Conservation (phyloP, 331 rosid species). For the Arachis monticola region DNA sequence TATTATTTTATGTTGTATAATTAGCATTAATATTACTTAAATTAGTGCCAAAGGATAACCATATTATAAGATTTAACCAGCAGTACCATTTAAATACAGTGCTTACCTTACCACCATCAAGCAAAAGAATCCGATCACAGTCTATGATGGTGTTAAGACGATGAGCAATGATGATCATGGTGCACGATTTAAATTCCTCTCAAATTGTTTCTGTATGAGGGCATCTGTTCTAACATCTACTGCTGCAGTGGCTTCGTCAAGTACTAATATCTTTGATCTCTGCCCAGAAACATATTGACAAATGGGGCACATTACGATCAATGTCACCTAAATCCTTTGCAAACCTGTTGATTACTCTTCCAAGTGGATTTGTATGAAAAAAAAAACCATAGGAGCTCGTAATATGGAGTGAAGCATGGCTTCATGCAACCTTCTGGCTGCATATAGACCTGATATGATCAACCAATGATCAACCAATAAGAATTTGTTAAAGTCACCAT, state of each 20-base stretch:
- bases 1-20: background rate
- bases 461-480: conserved; percentile 56
- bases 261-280: conserved; percentile 90
- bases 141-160: conserved; percentile 91
- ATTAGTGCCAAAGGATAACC: conserved; percentile 9
- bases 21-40: conserved; percentile 8
- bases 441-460: conserved; percentile 80
- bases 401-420: conserved; percentile 84
- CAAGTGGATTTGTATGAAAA: conserved; percentile 96
- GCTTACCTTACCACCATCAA: conserved; percentile 82
- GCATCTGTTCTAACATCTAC: conserved; percentile 89
- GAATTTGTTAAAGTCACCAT: conserved; percentile 75
- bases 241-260: conserved; percentile 95
- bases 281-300: conserved; percentile 83
- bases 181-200: conserved; percentile 87
- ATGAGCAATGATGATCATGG: conserved; percentile 93
- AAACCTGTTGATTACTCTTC: conserved; percentile 88
- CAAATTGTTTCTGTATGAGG: conserved; percentile 74
- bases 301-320: conserved; percentile 83
- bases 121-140: conserved; percentile 79
- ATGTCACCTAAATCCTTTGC: conserved; percentile 98
- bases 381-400: conserved; percentile 87
- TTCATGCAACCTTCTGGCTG: conserved; percentile 84
- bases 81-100: conserved; percentile 16
- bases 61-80: conserved; percentile 13